A percentile compares a stretch with the other conserved stretches of the same genome.
Evolutionary conservation across 169 alveolate genomes (phyloP).

Genomic region (Plasmodium blacklocki): DNA sequence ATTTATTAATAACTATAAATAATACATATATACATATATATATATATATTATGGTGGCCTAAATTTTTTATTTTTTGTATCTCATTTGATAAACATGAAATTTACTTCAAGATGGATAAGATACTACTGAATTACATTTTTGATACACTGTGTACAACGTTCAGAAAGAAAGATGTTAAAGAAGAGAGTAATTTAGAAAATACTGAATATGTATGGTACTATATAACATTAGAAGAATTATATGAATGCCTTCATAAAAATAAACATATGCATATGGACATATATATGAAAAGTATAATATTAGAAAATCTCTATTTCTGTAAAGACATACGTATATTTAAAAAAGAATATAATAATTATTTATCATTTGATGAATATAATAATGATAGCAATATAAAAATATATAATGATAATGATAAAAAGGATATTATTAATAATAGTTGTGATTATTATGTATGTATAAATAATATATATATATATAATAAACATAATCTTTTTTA

Average conservation of each 20-base stretch:
- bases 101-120: conserved; percentile 34
- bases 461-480: conserved; percentile 66
- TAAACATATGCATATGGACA: conserved; percentile 60
- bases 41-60: background rate
- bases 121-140: conserved; percentile 36
- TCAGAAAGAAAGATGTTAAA: conserved; percentile 20
- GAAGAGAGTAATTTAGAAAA: conserved; percentile 20
- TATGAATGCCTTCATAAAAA: conserved; percentile 50
- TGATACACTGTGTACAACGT: conserved; percentile 58
- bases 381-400: conserved; percentile 9
- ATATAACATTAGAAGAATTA: conserved; percentile 58
- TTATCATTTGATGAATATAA: conserved; percentile 23
- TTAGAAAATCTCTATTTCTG: conserved; percentile 28
- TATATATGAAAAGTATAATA: conserved; percentile 62
- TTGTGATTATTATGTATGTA: conserved; percentile 17
- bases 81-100: background rate
- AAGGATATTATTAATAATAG: conserved; percentile 20
- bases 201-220: conserved; percentile 18
- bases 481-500: conserved; percentile 70
- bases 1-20: background rate
- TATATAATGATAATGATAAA: background rate
- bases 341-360: background rate
- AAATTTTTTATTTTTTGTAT: background rate
- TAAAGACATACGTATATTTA: conserved; percentile 52
- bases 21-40: background rate